Evolutionary conservation across 352 stramenopile species (phyloP).

Genomic region (Phytophthora hybrid): DNA sequence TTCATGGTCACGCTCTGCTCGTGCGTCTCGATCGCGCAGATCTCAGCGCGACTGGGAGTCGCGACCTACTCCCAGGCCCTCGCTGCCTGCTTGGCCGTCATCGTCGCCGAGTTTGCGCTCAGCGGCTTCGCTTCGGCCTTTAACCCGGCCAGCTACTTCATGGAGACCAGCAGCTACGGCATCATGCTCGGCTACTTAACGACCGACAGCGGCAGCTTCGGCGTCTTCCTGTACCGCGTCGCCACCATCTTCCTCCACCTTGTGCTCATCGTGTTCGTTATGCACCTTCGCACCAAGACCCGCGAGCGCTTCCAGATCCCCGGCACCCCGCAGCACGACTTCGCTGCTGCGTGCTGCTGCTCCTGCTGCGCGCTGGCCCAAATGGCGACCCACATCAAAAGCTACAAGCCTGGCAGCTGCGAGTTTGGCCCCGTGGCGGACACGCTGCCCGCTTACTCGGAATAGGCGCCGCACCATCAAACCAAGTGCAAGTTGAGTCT

Average conservation of each 20-base stretch:
- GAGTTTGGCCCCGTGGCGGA: constrained; percentile 40
- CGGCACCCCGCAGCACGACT: constrained; percentile 42
- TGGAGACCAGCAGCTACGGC: constrained; percentile 25
- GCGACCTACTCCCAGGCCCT: constrained; percentile 42
- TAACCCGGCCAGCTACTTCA: constrained; percentile 21
- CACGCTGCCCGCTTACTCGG: constrained; percentile 45
- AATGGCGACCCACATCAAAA: constrained; percentile 68
- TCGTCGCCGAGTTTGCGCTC: constrained; percentile 28
- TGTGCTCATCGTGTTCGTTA: constrained; percentile 31
- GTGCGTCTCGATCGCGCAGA: constrained; percentile 58
- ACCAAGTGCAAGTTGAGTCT: background rate
- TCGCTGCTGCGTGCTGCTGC: constrained; percentile 49
- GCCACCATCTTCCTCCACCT: constrained; percentile 28
- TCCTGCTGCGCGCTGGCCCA: constrained; percentile 56
- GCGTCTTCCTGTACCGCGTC: constrained; percentile 24
- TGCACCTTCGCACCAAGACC: constrained; percentile 40
- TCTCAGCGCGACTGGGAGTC: constrained; percentile 46
- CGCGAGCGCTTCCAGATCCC: constrained; percentile 55
- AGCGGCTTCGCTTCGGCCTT: constrained; percentile 20
- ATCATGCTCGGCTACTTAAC: constrained; percentile 28
- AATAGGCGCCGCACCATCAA: constrained; percentile 14
- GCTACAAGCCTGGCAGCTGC: constrained; percentile 55
- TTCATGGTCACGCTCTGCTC: constrained; percentile 55
- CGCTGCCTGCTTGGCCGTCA: constrained; percentile 34
- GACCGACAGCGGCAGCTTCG: constrained; percentile 16